Evolutionary conservation across 352 stramenopile species (phyloP).

Genomic region (Pythium biforme): DNA sequence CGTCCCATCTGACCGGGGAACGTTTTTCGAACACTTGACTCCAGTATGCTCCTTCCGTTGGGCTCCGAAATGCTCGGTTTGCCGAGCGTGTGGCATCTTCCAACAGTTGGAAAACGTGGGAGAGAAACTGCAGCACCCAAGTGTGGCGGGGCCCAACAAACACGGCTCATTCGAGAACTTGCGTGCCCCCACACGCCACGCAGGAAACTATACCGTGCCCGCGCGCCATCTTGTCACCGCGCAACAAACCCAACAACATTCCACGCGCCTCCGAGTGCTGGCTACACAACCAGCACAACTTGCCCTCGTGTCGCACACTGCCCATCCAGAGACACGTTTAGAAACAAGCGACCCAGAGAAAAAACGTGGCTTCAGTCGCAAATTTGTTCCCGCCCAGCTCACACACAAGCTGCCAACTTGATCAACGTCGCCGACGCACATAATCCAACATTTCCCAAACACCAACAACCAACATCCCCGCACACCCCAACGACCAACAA

Average conservation of each 20-base stretch:
- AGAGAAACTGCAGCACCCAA: background rate
- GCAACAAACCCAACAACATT: background rate
- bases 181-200: background rate
- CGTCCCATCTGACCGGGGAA: slow-evolving; percentile 14
- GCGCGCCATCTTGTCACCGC: background rate
- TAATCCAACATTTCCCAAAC: background rate
- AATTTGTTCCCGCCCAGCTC: background rate
- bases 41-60: slow-evolving; percentile 11
- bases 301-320: background rate
- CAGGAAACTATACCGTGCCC: background rate
- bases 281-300: too few relatives aligned
- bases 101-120: slow-evolving; percentile 12
- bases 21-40: slow-evolving; percentile 15
- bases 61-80: background rate
- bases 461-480: slow-evolving; percentile 3
- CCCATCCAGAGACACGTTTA: slow-evolving; percentile 1
- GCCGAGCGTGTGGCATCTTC: slow-evolving; percentile 10
- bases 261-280: background rate
- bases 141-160: slow-evolving; percentile 1
- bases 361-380: background rate
- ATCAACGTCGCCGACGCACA: too few relatives aligned
- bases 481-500: slow-evolving; percentile 38
- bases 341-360: background rate
- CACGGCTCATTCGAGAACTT: background rate
- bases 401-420: background rate